Percentiles rank a stretch among this genome's conserved stretches.
phyloP scores from a whole-genome alignment of 495 filamentous ascomycete species.

The Pseudomonodictys pantanalensis region DNA sequence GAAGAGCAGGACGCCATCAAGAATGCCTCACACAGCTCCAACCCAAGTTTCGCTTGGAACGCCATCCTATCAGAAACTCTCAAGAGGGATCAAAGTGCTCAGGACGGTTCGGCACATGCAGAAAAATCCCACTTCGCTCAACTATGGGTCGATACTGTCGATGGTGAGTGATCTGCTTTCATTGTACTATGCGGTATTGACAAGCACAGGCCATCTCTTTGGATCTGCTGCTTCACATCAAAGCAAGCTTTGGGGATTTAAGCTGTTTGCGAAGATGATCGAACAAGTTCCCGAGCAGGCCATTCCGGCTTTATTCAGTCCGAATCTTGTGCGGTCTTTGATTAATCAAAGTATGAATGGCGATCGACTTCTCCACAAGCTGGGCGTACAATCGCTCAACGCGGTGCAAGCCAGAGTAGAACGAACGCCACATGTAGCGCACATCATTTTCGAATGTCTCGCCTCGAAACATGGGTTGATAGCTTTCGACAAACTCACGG shows the following conservation, averaged over 20 bases:
- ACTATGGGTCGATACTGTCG: constrained; percentile 88
- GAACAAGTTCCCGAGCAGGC: constrained; percentile 48
- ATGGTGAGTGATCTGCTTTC: constrained; percentile 57
- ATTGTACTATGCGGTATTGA: neutral
- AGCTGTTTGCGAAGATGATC: constrained; percentile 73
- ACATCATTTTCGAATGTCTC: constrained; percentile 60
- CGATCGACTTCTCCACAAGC: constrained; percentile 79
- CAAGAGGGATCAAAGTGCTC: constrained; percentile 29
- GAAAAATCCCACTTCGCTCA: constrained; percentile 57
- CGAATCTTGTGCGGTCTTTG: constrained; percentile 76
- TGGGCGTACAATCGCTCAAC: constrained; percentile 69
- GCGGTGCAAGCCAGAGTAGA: constrained; percentile 65
- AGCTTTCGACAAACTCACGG: constrained; percentile 83
- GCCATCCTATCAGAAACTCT: constrained; percentile 57
- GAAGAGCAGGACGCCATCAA: constrained; percentile 45
- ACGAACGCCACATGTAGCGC: constrained; percentile 57
- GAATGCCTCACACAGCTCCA: constrained; percentile 68
- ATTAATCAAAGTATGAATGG: constrained; percentile 83
- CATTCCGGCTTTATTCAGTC: constrained; percentile 65
- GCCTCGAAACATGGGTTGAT: constrained; percentile 65
- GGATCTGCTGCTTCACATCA: constrained; percentile 74
- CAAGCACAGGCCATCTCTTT: constrained; percentile 68
- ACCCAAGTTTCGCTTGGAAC: constrained; percentile 86
- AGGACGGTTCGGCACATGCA: constrained; percentile 31
- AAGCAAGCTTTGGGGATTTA: constrained; percentile 87